A percentile compares a stretch with the other conserved stretches of the same genome.
These are phyloP conservation scores for Claviceps sp. DNA, from an alignment of 2,329 filamentous ascomycete species.

Conservation along the genomic window DNA sequence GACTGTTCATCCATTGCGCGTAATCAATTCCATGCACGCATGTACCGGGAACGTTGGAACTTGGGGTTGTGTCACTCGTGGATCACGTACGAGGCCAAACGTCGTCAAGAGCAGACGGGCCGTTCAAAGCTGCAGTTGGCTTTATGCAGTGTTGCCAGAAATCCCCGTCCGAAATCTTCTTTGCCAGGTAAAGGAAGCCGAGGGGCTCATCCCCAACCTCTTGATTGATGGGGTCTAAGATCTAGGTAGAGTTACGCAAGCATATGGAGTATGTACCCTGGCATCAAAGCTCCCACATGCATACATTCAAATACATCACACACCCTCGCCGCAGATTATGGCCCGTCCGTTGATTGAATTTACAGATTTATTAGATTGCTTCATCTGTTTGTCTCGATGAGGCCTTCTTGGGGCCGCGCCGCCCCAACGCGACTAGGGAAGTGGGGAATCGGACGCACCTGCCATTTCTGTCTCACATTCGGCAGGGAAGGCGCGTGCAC, in stretches of 20 bases:
- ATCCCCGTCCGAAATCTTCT: not conserved
- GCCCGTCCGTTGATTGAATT: too few species aligned
- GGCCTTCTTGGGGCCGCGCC: too few species aligned
- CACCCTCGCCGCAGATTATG: too few species aligned
- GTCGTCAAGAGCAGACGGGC: not conserved
- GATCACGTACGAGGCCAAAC: not conserved
- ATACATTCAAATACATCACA: too few species aligned
- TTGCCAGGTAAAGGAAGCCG: not conserved
- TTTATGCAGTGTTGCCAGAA: not conserved
- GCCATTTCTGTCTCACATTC: not conserved
- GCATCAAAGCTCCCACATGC: too few species aligned
- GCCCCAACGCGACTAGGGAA: too few species aligned
- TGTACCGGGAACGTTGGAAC: not conserved
- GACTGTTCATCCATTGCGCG: constrained; percentile 14
- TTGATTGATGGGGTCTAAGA: too few species aligned
- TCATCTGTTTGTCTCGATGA: too few species aligned
- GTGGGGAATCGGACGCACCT: not conserved
- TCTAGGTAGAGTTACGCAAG: too few species aligned
- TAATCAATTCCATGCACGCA: not conserved
- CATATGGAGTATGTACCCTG: too few species aligned
- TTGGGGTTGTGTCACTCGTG: not conserved
- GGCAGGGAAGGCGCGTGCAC: not conserved
- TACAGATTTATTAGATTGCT: too few species aligned
- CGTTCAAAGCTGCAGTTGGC: not conserved
- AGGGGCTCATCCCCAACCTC: too few species aligned